Percentiles rank a stretch among this genome's conserved stretches.
These are phyloP conservation scores for Brassica balearica DNA, from an alignment of 441 rosid species.

Conservation along the genomic window DNA sequence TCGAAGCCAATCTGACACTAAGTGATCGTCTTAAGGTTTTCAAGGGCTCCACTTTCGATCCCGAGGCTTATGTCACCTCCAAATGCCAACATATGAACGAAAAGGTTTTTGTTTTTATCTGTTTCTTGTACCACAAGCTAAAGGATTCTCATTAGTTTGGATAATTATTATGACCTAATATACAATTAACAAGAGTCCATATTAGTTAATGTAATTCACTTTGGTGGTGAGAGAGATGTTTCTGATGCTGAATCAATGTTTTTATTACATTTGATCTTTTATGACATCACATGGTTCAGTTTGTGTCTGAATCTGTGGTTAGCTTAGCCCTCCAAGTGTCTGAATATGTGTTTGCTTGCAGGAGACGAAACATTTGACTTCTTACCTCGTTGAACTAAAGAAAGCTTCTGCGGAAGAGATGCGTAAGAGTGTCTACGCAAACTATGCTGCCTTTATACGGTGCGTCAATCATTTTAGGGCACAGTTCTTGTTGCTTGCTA, in stretches of 20 bases:
- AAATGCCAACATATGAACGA: constrained; percentile 78
- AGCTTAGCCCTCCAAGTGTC: not conserved
- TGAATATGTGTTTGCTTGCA: constrained; percentile 37
- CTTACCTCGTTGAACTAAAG: constrained; percentile 73
- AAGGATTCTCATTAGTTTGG: not conserved
- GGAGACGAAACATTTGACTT: constrained; percentile 81
- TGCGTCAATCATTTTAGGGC: constrained; percentile 26
- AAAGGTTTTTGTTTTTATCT: constrained; percentile 53
- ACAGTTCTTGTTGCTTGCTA: constrained; percentile 12
- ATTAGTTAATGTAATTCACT: not conserved
- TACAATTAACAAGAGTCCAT: not conserved
- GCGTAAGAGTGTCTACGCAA: constrained; percentile 94
- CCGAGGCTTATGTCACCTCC: constrained; percentile 63
- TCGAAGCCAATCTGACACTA: constrained; percentile 62
- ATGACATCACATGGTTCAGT: not conserved
- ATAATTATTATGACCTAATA: not conserved
- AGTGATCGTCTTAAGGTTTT: constrained; percentile 75
- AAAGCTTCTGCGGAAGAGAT: constrained; percentile 98
- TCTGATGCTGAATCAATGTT: not conserved
- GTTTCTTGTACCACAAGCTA: not conserved
- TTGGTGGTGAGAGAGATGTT: not conserved
- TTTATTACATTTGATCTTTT: not conserved
- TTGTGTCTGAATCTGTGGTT: not conserved
- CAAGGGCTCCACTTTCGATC: constrained; percentile 69
- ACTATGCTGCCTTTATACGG: constrained; percentile 89